A percentile compares a stretch with the other conserved stretches of the same genome.
Conservation (phyloP, 805 yeast species). For the Candida stauntonica region DNA sequence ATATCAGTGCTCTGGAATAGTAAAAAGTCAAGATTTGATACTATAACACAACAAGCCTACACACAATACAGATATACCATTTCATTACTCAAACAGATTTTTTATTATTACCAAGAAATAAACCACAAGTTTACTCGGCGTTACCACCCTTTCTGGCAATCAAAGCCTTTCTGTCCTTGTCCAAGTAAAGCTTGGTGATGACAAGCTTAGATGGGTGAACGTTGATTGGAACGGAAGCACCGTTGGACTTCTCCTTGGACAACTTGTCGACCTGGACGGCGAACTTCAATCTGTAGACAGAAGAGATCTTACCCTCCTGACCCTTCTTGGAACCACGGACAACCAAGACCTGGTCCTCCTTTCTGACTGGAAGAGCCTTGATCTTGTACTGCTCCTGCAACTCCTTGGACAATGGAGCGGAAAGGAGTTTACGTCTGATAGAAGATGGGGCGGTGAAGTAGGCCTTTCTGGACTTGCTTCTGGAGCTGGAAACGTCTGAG, state of each 20-base stretch:
- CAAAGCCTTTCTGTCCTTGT: conserved; percentile 98
- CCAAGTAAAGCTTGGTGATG: conserved; percentile 96
- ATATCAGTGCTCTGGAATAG: background rate
- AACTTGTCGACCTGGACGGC: conserved; percentile 96
- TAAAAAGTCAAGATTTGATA: background rate
- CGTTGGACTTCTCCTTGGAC: conserved; percentile 96
- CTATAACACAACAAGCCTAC: too few species aligned
- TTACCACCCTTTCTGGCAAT: conserved; percentile 98
- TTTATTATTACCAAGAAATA: too few species aligned
- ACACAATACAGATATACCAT: too few species aligned
- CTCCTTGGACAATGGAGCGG: conserved; percentile 99
- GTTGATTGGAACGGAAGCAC: conserved; percentile 96
- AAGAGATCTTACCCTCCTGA: conserved; percentile 95
- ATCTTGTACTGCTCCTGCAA: conserved; percentile 96
- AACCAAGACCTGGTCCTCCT: conserved; percentile 92
- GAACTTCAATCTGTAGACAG: conserved; percentile 98
- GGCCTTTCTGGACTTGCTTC: conserved; percentile 99
- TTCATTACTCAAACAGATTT: too few species aligned
- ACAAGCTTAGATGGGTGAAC: conserved; percentile 98
- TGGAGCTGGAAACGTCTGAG: conserved; percentile 96
- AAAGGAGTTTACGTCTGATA: conserved; percentile 88
- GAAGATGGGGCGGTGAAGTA: conserved; percentile 98
- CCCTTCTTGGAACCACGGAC: conserved; percentile 99
- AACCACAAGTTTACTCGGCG: conserved; percentile 57
- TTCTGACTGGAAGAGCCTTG: conserved; percentile 95